Base-by-base conservation (phyloP, 2,329 filamentous ascomycete genomes). In the Tetracladium maxilliforme region DNA sequence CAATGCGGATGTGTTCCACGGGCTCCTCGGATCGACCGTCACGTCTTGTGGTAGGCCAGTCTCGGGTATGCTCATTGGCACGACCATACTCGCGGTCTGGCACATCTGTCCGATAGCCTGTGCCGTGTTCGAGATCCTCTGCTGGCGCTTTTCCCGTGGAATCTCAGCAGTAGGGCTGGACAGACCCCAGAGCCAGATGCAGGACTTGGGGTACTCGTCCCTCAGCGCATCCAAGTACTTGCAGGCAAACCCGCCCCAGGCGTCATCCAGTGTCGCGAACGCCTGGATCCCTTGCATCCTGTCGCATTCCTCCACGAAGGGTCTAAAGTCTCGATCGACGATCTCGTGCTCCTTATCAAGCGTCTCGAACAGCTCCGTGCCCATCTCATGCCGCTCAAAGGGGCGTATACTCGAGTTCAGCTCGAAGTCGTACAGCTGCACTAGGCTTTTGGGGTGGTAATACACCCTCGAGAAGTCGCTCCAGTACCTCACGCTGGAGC, bases 401-500 rank as follows among this genome's bases (percentile, higher is more conserved):
- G 86, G 82, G 62, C 76, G 75, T 15, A 87, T 58, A 22, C 68
- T 63, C 4, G 83, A 87, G 44, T 80, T 74, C 18, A 92, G 58
- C 45, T 92, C 82, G 42, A 81, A 92, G 42, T 94, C 83, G 43
- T 79, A 79, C 10, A 95, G 59, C 44, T 92, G 86, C 7, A 92
- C 63, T 27, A 93, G 69, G 9, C 84, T 93, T 27, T 70, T 71
- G 7, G 90, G 90, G 45, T 95, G 86, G 45, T 80, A 94, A 51
- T 73, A 98, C n/a, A 90, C 68, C 14, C 83, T 71, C 38, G 82
- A 92, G 51, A 84, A 95, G 49, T 98, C 90, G 16, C 84, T 92
- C 87, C 90, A 98, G 54, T 90, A 95, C 27, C 83, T 70, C n/a
- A 95, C 79, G 8, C 69, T 66, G 6, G 72, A 66, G 2, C 71